Base-by-base conservation (phyloP, 1,284 basidiomycete genomes). In the Pascua sp. region DNA sequence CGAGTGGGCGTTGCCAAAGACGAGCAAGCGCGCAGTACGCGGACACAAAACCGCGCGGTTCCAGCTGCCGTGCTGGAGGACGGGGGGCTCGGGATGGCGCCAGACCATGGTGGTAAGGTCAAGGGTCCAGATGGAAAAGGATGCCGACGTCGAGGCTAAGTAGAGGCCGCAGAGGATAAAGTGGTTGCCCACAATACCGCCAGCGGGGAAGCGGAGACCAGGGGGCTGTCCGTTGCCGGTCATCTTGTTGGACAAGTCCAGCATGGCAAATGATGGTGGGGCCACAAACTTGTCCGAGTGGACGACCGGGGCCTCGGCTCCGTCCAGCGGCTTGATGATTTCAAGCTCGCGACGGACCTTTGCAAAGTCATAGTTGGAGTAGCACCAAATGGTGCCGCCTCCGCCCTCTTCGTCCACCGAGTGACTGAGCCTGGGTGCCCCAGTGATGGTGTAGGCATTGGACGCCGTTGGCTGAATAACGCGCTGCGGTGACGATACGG, bases 281-380 rank as follows among this genome's bases (percentile, higher is more conserved):
- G 71, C 60, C 13, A 51, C 36, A 48, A 68, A 67, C 54, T 73
- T 91, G 85, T 62, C 83, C 80, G 63, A 91, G 82, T 16, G 82
- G 81, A 71, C 87, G 12, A 73, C 67, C 0, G 59, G 55, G 8
- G 63, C 66, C 0, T 65, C 56, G 24, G 16, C 51, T 11, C 51
- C 55, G 37, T 88, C 86, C 18, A 85, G 80, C 0, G 90, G 89
- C 7, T 86, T 85, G 67, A 95, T 85, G 32, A 94, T 82, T 78
- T 95, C 90, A 43, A 96, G 83, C 73, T 95, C 91, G 47, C 93
- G 87, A 67, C 91, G 89, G 55, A 97, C 93, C 72, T 94, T 91
- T 59, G 91, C 92, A 78, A 94, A 94, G 87, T 93, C 72, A 60
- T 74, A 75, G 54, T 72, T 73, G 11, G 71, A 73, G 55, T 73